Evolutionary conservation across 257 asterid genomes (phyloP).

Genomic region (Eustoma russellianum): DNA sequence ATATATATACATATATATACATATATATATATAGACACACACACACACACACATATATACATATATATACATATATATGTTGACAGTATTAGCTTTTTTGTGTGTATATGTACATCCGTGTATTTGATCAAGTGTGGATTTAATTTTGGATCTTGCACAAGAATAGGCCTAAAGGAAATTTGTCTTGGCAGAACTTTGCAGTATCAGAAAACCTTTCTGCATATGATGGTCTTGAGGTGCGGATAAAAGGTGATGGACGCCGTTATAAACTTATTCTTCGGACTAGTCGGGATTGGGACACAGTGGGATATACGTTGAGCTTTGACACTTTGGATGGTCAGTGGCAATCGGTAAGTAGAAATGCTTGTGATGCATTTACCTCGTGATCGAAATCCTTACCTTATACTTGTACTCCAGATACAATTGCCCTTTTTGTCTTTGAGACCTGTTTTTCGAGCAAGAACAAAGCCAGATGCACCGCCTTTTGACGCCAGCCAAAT

Average conservation of each 20-base stretch:
- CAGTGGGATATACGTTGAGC: slow-evolving; percentile 70
- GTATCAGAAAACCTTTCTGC: slow-evolving; percentile 83
- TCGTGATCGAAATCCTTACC: slow-evolving; percentile 1
- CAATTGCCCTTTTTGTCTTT: slow-evolving; percentile 75
- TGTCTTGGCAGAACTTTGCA: slow-evolving; percentile 57
- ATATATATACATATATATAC: no score
- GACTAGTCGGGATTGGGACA: slow-evolving; percentile 90
- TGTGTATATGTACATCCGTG: no score
- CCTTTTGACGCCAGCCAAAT: slow-evolving; percentile 80
- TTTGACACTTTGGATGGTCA: slow-evolving; percentile 78
- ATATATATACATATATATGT: no score
- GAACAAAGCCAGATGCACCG: slow-evolving; percentile 67
- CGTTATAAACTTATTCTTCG: slow-evolving; percentile 79
- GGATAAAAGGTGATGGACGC: slow-evolving; percentile 79
- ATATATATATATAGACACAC: no score
- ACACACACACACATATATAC: no score
- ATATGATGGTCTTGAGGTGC: slow-evolving; percentile 86
- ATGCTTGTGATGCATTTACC: not conserved
- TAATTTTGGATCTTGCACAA: no score
- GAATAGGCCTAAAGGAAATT: no score
- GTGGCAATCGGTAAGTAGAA: slow-evolving; percentile 74
- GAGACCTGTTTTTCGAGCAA: slow-evolving; percentile 93
- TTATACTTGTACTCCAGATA: slow-evolving; percentile 34
- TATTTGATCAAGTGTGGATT: no score
- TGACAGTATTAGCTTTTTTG: no score